phyloP scores from a whole-genome alignment of 202 grass and related monocot species.

The Setaria italica region DNA sequence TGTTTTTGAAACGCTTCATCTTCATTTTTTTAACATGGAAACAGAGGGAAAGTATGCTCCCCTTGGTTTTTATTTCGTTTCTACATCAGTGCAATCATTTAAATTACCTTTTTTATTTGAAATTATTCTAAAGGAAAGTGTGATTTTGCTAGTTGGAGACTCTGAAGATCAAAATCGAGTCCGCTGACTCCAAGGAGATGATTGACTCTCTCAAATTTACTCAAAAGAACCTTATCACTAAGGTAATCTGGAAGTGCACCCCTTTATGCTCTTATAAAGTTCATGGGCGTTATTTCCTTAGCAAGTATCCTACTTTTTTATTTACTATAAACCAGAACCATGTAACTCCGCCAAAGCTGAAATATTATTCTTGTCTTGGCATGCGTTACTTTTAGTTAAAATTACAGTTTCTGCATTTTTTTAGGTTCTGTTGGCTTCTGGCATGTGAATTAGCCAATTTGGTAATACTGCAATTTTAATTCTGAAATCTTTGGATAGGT shows the following conservation, averaged over 20 bases:
- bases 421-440: conserved; percentile 1
- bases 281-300: background rate
- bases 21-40: background rate
- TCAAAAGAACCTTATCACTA: conserved; percentile 81
- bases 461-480: conserved; percentile 30
- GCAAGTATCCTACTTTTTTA: conserved; percentile 22
- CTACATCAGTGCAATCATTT: background rate
- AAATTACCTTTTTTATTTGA: conserved; percentile 1
- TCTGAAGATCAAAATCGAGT: conserved; percentile 72
- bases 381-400: background rate
- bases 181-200: conserved; percentile 71
- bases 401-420: background rate
- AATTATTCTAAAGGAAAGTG: conserved; percentile 11
- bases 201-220: conserved; percentile 76
- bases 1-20: conserved; percentile 31
- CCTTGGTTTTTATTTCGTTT: conserved; percentile 22
- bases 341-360: conserved; percentile 3
- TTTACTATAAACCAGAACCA: conserved; percentile 11
- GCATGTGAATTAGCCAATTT: conserved; percentile 16
- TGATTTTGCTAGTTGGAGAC: conserved; percentile 69
- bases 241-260: conserved; percentile 60
- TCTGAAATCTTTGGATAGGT: conserved; percentile 22
- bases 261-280: conserved; percentile 26
- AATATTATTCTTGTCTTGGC: background rate
- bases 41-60: background rate